Evolutionary conservation across 208 protist genomes (phyloP).

Genomic region (Balamuthia mandrillaris): DNA sequence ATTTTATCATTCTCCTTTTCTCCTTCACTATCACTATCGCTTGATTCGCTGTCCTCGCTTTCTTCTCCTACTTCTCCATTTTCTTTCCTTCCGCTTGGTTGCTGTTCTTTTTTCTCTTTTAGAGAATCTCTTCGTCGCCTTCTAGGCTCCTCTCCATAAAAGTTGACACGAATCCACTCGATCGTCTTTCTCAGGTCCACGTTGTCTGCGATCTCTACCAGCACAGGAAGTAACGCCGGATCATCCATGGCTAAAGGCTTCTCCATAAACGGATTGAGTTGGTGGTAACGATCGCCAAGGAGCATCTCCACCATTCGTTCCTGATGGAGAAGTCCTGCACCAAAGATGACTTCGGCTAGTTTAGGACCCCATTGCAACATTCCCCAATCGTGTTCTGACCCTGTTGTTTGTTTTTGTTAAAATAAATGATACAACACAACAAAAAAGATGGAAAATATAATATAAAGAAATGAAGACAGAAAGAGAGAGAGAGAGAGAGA

Average conservation of each 20-base stretch:
- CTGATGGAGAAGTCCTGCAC: conserved; percentile 9
- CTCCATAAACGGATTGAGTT: conserved; percentile 29
- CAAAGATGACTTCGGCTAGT: conserved; percentile 11
- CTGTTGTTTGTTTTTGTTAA: neutral
- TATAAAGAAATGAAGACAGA: no score
- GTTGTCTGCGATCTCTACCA: neutral
- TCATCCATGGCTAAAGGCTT: conserved; percentile 19
- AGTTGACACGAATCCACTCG: neutral
- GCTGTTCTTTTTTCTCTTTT: no score
- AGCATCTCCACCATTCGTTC: conserved; percentile 1
- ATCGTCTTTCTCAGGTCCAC: neutral
- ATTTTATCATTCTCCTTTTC: no score
- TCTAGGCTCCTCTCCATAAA: no score
- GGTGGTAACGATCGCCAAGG: conserved; percentile 10
- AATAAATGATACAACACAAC: neutral
- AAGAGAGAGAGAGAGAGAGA: no score
- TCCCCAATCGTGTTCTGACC: neutral
- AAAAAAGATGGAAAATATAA: no score
- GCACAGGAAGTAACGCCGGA: neutral
- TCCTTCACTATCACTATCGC: no score
- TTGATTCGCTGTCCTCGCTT: no score
- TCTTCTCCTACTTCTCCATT: no score
- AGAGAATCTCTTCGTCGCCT: no score
- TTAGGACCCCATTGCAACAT: conserved; percentile 23
- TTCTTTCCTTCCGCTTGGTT: no score